Base-by-base conservation (phyloP, 2,329 filamentous ascomycete genomes). In the Tolypocladium capitatum region DNA sequence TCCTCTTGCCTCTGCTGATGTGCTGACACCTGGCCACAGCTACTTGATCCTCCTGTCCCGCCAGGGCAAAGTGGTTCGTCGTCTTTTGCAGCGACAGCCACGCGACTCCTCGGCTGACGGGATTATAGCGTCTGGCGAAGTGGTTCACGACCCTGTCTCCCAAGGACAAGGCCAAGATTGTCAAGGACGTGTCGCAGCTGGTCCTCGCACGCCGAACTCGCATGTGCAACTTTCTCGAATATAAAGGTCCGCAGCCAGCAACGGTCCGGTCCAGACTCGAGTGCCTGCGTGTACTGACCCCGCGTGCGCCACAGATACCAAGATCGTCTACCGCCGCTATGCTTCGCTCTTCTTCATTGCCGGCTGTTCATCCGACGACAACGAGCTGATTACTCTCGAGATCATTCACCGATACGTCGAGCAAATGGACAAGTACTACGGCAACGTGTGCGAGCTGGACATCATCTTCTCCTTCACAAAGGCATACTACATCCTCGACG, bases 401-500 rank as follows among this genome's bases (percentile, higher is more conserved):
- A 89, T 98, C 63, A 94, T 98, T 60, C 92, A 98, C 68, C 88
- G 92, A 69, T 98, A 98, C 66, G 92, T 98, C 63, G 92, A 98
- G 69, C 92, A 98, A 71, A 98, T 98, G 92, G 92, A 98, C 76
- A 98, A 98, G 68, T 98, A 98, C 74, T 98, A 97, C 68, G 92
- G 92, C 68, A 98, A 98, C 67, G 92, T 98, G 51, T 98, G 92
- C 81, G 92, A 98, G 72, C 80, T 98, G 55, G 90, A 97, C 67
- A 96, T 97, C 69, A 98, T 98, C 67, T 98, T 98, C 79, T 97
- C 95, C 66, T 98, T 98, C 68, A 94, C 95, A 59, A 98, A 98
- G 69, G 92, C 92, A 51, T 98, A 98, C 69, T 98, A 97, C 69
- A 98, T 98, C 57, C 80, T 98, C 43, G 92, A 98, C 65, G 92